Conservation (phyloP, 208 protist species). For the Porcisia deanei region DNA sequence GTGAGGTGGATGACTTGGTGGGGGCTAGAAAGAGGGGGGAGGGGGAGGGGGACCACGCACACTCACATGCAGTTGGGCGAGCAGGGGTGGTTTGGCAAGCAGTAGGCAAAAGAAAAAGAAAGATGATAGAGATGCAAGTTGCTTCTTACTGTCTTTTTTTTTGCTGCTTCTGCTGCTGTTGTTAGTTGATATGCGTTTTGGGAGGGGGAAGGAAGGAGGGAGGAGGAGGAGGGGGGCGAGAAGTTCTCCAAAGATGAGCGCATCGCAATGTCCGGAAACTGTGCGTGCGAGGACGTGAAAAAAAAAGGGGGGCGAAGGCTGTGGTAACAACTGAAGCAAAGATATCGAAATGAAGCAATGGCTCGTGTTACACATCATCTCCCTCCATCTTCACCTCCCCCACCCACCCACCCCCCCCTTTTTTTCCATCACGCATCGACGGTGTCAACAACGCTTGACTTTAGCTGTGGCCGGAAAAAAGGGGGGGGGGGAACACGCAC, state of each 20-base stretch:
- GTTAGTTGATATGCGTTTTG: not conserved
- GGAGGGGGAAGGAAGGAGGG: not conserved
- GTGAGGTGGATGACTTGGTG: not conserved
- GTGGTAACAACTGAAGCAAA: not conserved
- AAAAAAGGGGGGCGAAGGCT: not conserved
- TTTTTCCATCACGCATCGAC: too few relatives aligned
- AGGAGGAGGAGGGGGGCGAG: not conserved
- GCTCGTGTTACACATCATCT: not conserved
- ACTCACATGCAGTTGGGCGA: too few relatives aligned
- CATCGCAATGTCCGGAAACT: not conserved
- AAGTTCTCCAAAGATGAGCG: not conserved
- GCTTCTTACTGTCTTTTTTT: too few relatives aligned
- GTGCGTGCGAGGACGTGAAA: not conserved
- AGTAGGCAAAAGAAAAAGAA: too few relatives aligned
- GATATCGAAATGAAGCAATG: not conserved
- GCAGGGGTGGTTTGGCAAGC: too few relatives aligned
- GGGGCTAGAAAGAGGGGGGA: conserved; percentile 7
- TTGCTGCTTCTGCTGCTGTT: too few relatives aligned
- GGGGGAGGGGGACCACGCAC: not conserved
- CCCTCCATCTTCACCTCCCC: not conserved
- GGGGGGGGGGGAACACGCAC: too few relatives aligned
- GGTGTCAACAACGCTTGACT: too few relatives aligned
- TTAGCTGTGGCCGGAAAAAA: too few relatives aligned
- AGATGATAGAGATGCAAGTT: too few relatives aligned
- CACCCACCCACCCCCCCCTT: not conserved